A percentile compares a stretch with the other conserved stretches of the same genome.
Evolutionary conservation across 108 stramenopile genomes (phyloP).

Genomic region (Cyclotella atomus): DNA sequence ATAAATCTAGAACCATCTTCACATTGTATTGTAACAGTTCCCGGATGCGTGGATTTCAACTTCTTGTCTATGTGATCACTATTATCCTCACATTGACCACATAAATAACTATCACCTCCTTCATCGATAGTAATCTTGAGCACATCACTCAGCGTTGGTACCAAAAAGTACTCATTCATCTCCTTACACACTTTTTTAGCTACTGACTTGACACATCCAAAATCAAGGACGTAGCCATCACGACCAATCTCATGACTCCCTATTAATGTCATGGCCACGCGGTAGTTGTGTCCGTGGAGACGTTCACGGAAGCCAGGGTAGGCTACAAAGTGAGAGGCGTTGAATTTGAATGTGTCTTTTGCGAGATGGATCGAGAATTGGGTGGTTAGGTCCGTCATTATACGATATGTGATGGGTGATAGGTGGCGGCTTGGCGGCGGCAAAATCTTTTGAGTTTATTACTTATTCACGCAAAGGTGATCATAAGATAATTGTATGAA

Average conservation of each 20-base stretch:
- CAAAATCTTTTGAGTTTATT: not conserved
- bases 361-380: conserved; percentile 77
- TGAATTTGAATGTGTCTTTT: conserved; percentile 97
- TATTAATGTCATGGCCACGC: conserved; percentile 71
- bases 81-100: not conserved
- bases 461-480: too few relatives aligned
- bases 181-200: conserved; percentile 82
- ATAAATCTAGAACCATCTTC: conserved; percentile 88
- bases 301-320: conserved; percentile 93
- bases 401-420: too few relatives aligned
- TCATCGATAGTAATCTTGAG: conserved; percentile 65
- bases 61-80: not conserved
- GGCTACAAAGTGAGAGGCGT: conserved; percentile 96
- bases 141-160: conserved; percentile 87
- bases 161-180: conserved; percentile 93
- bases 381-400: too few relatives aligned
- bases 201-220: conserved; percentile 90
- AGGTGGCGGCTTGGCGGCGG: too few relatives aligned
- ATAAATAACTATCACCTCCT: conserved; percentile 7
- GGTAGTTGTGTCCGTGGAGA: conserved; percentile 96
- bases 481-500: too few relatives aligned
- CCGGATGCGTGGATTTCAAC: conserved; percentile 8
- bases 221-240: conserved; percentile 96
- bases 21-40: conserved; percentile 63
- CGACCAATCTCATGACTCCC: conserved; percentile 64